Base-by-base conservation (phyloP, 164 flowering plant genomes). In the Magnolia officinalis region DNA sequence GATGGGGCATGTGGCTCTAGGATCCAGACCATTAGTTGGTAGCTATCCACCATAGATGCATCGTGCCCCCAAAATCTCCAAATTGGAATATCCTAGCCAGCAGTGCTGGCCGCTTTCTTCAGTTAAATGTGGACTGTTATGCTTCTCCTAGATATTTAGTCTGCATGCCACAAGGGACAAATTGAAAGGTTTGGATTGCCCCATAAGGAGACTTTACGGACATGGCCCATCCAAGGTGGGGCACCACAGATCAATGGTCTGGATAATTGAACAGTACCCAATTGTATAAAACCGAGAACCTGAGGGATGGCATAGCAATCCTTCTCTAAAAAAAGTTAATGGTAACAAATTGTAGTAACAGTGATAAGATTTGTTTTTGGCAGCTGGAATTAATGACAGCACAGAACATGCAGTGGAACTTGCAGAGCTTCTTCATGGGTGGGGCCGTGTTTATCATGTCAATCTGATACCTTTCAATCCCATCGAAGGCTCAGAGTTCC, bases 391-490 rank as follows among this genome's bases (percentile, higher is more conserved):
- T 45, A 94, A 94, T 87, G 97, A 94, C 78, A 69, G 81, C 13
- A 87, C 84, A 50, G 96, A 89, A 75, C 91, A 92, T 84, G 99
- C 98, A 20, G 78, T 78, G 50, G 98, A 96, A 82, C 94, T 94
- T 52, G 98, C 98, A 13, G 90, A 91, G 75, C 83, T 96, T 67
- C 92, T 96, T 13, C 97, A 87, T 77, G 76, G 82, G 66, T 96
- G 95, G 95, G 98, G 98, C n/a, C 87, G 87, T 72, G 85, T 88
- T 73, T 79, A 89, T 83, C 99, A 94, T 82, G 98, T 96, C 52
- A 96, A 96, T 83, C 78, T 96, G 76, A 96, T 96, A 81, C 98
- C 99, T 68, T 94, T 83, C 76, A 96, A 96, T 84, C 98, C 98
- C 67, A 87, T 94, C 51, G 96, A 93, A 81, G 98, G 90, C 50